These are phyloP conservation scores for Rhododendron williamsianum DNA, from an alignment of 148 eudicot genomes.

Conservation along the genomic window DNA sequence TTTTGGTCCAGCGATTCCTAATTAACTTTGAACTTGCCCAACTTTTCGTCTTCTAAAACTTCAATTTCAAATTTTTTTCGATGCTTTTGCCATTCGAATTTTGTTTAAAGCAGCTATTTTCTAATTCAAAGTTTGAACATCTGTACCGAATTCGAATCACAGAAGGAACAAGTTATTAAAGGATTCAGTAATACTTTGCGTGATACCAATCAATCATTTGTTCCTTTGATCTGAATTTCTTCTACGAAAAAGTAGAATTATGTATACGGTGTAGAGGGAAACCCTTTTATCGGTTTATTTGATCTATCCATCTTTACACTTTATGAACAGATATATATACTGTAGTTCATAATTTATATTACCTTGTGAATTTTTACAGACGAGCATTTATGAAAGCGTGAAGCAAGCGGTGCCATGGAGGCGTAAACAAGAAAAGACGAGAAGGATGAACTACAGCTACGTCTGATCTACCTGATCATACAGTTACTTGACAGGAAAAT, in stretches of 20 bases:
- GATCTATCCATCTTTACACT: not conserved
- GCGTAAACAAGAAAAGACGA: slow-evolving; percentile 20
- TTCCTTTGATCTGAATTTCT: not conserved
- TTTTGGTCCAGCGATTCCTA: not conserved
- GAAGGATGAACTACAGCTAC: not conserved
- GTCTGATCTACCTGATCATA: not conserved
- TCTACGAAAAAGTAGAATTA: not conserved
- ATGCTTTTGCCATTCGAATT: not conserved
- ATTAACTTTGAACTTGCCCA: not conserved
- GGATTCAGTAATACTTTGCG: not conserved
- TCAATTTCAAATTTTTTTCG: not conserved
- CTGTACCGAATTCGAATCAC: not conserved
- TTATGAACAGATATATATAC: not conserved
- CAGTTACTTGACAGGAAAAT: not conserved
- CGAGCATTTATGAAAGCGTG: slow-evolving; percentile 31
- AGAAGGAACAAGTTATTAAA: not conserved
- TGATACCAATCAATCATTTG: not conserved
- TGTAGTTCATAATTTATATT: not conserved
- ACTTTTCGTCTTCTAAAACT: not conserved
- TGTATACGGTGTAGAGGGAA: not conserved
- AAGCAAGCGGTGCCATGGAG: slow-evolving; percentile 42
- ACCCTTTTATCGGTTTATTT: not conserved
- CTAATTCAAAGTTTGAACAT: not conserved
- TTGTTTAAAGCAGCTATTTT: not conserved
- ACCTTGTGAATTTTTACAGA: slow-evolving; percentile 16